These are phyloP conservation scores for Diplodia seriata DNA, from an alignment of 2,329 filamentous ascomycete species.

Conservation along the genomic window DNA sequence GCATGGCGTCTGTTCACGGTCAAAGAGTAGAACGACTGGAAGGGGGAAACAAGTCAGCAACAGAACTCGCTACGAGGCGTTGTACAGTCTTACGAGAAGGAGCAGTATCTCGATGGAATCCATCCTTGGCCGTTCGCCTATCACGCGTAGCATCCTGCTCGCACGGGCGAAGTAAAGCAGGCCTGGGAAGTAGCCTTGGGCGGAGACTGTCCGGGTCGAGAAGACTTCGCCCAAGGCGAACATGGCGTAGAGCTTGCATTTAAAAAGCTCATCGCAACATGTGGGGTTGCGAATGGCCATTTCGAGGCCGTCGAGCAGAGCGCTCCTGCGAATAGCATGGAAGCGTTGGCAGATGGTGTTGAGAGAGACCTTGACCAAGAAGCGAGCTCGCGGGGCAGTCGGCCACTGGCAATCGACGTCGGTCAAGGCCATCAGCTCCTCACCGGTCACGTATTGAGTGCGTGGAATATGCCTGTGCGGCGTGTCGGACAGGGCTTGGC, in stretches of 20 bases:
- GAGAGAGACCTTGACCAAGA: slow-evolving; percentile 52
- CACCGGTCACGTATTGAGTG: slow-evolving; percentile 44
- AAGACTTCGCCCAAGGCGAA: slow-evolving; percentile 58
- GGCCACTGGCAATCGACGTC: slow-evolving; percentile 50
- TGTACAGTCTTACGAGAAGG: slow-evolving; percentile 49
- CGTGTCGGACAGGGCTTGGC: slow-evolving; percentile 42
- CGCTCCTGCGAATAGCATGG: slow-evolving; percentile 52
- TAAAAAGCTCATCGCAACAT: slow-evolving; percentile 45
- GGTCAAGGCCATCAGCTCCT: slow-evolving; percentile 46
- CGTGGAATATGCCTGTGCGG: slow-evolving; percentile 44
- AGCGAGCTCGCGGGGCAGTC: slow-evolving; percentile 47
- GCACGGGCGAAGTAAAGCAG: slow-evolving; percentile 54
- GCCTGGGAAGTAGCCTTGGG: slow-evolving; percentile 51
- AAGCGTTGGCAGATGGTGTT: slow-evolving; percentile 52
- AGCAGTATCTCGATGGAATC: slow-evolving; percentile 55
- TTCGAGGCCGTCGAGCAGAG: slow-evolving; percentile 49
- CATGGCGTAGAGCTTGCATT: slow-evolving; percentile 54
- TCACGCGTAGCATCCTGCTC: slow-evolving; percentile 48
- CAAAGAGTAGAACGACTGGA: slow-evolving; percentile 55
- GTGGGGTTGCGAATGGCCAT: slow-evolving; percentile 47
- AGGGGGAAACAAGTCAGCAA: neutral
- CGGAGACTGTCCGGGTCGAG: slow-evolving; percentile 48
- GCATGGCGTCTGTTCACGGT: slow-evolving; percentile 55
- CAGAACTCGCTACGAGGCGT: neutral
- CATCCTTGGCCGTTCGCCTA: slow-evolving; percentile 53